Conservation (phyloP, 2,329 filamentous ascomycete genomes). For the Ophiobolus disseminans region DNA sequence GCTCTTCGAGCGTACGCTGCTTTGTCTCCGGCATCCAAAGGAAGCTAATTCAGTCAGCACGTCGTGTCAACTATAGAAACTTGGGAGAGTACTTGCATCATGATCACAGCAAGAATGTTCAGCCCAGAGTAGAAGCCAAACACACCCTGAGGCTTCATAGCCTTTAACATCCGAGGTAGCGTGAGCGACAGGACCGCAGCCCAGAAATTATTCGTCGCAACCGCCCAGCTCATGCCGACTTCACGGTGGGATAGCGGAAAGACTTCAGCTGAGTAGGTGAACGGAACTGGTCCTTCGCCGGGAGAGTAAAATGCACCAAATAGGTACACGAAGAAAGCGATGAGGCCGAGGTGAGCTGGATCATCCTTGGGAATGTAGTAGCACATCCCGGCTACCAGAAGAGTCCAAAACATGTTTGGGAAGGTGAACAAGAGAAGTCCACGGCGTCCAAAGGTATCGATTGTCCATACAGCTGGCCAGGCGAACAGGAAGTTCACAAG, state of each 20-base stretch:
- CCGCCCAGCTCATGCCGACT: conserved; percentile 73
- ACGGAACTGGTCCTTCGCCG: conserved; percentile 59
- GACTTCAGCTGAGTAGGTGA: conserved; percentile 61
- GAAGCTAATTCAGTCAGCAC: too few relatives aligned
- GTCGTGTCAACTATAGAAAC: too few relatives aligned
- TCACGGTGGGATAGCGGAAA: conserved; percentile 75
- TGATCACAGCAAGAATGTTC: conserved; percentile 66
- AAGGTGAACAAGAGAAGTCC: conserved; percentile 59
- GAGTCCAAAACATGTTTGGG: conserved; percentile 58
- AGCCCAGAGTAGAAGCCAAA: conserved; percentile 69
- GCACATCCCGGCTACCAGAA: conserved; percentile 59
- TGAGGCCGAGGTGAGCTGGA: conserved; percentile 55
- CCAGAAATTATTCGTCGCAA: conserved; percentile 70
- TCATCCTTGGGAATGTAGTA: conserved; percentile 56
- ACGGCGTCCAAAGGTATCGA: conserved; percentile 59
- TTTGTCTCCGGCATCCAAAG: conserved; percentile 61
- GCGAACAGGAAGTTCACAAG: conserved; percentile 66
- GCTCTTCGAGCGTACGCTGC: conserved; percentile 56
- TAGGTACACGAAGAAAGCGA: conserved; percentile 65
- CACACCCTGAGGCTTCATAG: conserved; percentile 60
- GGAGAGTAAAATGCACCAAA: conserved; percentile 50
- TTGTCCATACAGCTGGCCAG: conserved; percentile 65
- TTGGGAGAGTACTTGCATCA: too few relatives aligned
- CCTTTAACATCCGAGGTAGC: conserved; percentile 64
- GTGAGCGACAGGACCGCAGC: conserved; percentile 68